phyloP scores from a whole-genome alignment of 192 early-diverging fungal genomes.

The Coemansia sp. region DNA sequence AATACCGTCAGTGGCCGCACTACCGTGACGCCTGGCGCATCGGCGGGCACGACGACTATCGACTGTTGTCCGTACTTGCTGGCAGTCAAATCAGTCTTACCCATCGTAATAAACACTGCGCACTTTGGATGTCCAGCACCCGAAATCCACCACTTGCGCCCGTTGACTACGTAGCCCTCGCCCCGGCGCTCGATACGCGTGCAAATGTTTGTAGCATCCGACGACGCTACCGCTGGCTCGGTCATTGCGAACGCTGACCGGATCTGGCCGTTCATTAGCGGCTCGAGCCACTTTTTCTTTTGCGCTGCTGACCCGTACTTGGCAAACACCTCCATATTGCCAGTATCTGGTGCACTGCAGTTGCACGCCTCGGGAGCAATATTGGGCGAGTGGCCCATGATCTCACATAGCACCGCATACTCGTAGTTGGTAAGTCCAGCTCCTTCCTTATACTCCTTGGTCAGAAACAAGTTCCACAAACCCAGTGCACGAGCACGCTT shows the following conservation, averaged over 20 bases:
- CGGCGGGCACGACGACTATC: conserved; percentile 85
- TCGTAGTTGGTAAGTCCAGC: conserved; percentile 93
- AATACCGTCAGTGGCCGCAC: conserved; percentile 86
- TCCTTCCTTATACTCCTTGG: conserved; percentile 77
- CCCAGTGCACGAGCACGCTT: conserved; percentile 80
- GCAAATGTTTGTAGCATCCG: conserved; percentile 98
- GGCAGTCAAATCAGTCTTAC: conserved; percentile 70
- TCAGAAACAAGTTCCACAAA: conserved; percentile 96
- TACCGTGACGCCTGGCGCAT: conserved; percentile 80
- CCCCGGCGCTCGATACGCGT: conserved; percentile 73
- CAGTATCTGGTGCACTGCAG: conserved; percentile 94
- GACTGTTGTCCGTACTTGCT: conserved; percentile 84
- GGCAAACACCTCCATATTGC: conserved; percentile 99
- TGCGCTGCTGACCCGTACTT: conserved; percentile 90
- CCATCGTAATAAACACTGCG: conserved; percentile 90
- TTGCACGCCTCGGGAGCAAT: conserved; percentile 94
- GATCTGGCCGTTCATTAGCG: conserved; percentile 89
- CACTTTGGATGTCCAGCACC: conserved; percentile 95
- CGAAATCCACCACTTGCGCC: conserved; percentile 99
- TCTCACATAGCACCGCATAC: conserved; percentile 89
- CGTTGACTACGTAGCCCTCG: conserved; percentile 71
- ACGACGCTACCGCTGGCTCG: conserved; percentile 92
- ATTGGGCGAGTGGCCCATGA: conserved; percentile 77
- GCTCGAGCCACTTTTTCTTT: conserved; percentile 76
- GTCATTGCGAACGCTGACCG: conserved; percentile 99